These are phyloP conservation scores for Kernera saxatilis DNA, from an alignment of 345 rosid species.

Conservation along the genomic window DNA sequence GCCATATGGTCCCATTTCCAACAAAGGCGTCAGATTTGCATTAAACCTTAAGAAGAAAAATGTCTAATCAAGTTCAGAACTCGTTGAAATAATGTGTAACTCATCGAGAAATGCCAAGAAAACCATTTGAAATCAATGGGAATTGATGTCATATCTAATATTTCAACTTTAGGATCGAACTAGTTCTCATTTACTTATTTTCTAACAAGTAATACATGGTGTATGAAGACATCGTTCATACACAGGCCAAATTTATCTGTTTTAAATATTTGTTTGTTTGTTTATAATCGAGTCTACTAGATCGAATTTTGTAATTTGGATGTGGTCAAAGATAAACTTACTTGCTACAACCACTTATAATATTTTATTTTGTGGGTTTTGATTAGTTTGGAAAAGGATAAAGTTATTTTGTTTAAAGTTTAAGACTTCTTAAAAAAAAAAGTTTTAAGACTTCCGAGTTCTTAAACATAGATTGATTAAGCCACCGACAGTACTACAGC, in stretches of 20 bases:
- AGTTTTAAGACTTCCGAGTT: not conserved
- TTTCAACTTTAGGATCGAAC: slow-evolving; percentile 21
- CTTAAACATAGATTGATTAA: not conserved
- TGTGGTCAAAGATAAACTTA: not conserved
- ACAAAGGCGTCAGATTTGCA: slow-evolving; percentile 31
- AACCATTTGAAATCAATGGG: not conserved
- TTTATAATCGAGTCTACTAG: not conserved
- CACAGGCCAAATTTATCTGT: not conserved
- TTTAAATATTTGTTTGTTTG: not conserved
- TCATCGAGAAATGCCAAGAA: slow-evolving; percentile 13
- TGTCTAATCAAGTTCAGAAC: slow-evolving; percentile 26
- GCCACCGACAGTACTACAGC: slow-evolving; percentile 34
- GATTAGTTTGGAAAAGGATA: not conserved
- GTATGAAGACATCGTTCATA: not conserved
- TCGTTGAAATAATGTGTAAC: slow-evolving; percentile 20
- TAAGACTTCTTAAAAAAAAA: not conserved
- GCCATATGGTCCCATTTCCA: slow-evolving; percentile 30
- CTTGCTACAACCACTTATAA: not conserved
- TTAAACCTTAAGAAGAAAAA: slow-evolving; percentile 23
- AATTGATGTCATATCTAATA: not conserved
- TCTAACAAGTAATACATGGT: not conserved
- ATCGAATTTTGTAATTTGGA: not conserved
- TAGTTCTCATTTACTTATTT: slow-evolving; percentile 8
- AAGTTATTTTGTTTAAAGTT: not conserved
- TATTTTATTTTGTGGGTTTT: not conserved